phyloP scores from a whole-genome alignment of 1,284 basidiomycete genomes.

The Macrocystidia cucumis region DNA sequence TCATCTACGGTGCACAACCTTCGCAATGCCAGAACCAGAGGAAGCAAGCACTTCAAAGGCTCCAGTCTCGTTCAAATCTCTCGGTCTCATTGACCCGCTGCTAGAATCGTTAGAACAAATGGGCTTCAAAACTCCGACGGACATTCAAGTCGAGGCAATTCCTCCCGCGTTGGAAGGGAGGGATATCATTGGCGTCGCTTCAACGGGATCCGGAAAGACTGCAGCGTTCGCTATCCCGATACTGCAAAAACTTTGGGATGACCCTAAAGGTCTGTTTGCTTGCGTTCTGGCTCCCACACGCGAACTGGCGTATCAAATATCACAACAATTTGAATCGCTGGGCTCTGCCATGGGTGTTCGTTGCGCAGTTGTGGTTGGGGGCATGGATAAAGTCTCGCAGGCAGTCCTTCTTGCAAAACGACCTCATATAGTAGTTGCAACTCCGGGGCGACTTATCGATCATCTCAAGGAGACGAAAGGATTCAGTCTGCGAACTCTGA shows the following conservation, averaged over 20 bases:
- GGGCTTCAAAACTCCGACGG: conserved; percentile 84
- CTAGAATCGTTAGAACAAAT: conserved; percentile 82
- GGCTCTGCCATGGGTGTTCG: conserved; percentile 94
- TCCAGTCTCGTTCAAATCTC: conserved; percentile 49
- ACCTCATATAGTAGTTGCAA: conserved; percentile 96
- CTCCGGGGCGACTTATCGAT: conserved; percentile 91
- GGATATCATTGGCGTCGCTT: conserved; percentile 97
- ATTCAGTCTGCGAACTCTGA: conserved; percentile 82
- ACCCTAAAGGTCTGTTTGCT: conserved; percentile 90
- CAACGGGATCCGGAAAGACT: conserved; percentile 97
- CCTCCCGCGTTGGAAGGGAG: conserved; percentile 87
- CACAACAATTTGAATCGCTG: conserved; percentile 91
- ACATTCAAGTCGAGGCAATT: conserved; percentile 87
- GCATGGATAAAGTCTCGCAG: conserved; percentile 92
- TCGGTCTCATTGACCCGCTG: conserved; percentile 88
- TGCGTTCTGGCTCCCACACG: conserved; percentile 94
- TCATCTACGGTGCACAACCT: background rate
- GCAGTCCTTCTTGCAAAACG: conserved; percentile 90
- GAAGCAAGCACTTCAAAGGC: conserved; percentile 51
- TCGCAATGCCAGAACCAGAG: conserved; percentile 44
- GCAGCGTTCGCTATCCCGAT: conserved; percentile 97
- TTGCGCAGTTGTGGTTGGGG: conserved; percentile 90
- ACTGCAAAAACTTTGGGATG: conserved; percentile 94
- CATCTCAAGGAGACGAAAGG: conserved; percentile 99
- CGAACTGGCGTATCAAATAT: conserved; percentile 98